Percentiles rank a stretch among this genome's conserved stretches.
Conservation (phyloP, 2,329 filamentous ascomycete genomes). For the Coccinonectria pachysandricola region DNA sequence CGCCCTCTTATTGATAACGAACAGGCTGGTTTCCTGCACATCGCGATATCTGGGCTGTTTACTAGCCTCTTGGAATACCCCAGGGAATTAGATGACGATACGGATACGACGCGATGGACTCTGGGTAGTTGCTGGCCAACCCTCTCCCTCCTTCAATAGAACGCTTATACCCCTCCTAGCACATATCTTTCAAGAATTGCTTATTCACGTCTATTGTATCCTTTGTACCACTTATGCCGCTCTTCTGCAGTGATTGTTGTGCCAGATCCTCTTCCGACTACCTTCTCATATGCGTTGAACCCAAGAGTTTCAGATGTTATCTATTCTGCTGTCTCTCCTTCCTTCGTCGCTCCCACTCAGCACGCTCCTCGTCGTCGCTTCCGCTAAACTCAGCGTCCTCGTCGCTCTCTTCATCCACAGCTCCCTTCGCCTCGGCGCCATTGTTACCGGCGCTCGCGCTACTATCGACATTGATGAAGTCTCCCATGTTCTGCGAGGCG, state of each 20-base stretch:
- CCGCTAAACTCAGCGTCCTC: slow-evolving; percentile 53
- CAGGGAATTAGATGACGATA: slow-evolving; percentile 2
- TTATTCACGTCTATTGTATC: slow-evolving; percentile 12
- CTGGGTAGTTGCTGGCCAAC: too few species aligned
- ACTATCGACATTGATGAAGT: slow-evolving; percentile 37
- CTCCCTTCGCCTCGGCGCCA: slow-evolving; percentile 5
- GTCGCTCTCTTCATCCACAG: slow-evolving; percentile 28
- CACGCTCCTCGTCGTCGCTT: slow-evolving; percentile 54
- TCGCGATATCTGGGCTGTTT: slow-evolving; percentile 2
- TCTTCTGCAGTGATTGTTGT: slow-evolving; percentile 11
- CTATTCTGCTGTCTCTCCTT: slow-evolving; percentile 26
- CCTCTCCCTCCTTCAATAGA: slow-evolving; percentile 6
- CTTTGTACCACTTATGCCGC: slow-evolving; percentile 18
- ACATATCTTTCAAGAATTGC: too few species aligned
- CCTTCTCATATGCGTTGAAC: too few species aligned
- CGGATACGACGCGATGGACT: slow-evolving; percentile 8
- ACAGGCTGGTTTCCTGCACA: slow-evolving; percentile 10
- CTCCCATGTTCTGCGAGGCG: slow-evolving; percentile 45
- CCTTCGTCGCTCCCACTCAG: slow-evolving; percentile 47
- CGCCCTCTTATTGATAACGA: slow-evolving; percentile 6
- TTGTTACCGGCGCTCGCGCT: slow-evolving; percentile 6
- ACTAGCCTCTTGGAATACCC: neutral
- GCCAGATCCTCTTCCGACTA: too few species aligned
- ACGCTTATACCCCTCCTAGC: slow-evolving; percentile 12
- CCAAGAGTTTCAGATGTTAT: too few species aligned